Conservation (phyloP, 495 filamentous ascomycete genomes). For the Neurospora tetraspora region DNA sequence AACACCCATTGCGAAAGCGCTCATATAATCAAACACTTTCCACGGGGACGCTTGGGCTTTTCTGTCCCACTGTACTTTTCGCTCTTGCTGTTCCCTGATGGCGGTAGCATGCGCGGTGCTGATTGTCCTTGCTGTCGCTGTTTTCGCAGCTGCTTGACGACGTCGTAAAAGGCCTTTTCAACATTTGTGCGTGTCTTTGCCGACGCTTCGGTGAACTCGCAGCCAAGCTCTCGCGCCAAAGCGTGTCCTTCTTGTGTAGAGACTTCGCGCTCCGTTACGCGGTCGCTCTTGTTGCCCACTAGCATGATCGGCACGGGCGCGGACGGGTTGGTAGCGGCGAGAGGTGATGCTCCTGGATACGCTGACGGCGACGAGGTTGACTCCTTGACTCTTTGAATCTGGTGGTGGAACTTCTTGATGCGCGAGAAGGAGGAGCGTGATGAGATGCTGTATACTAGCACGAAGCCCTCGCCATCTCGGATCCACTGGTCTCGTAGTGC, state of each 20-base stretch:
- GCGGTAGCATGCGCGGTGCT: slow-evolving; percentile 29
- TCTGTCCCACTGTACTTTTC: slow-evolving; percentile 9
- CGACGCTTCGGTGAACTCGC: slow-evolving; percentile 96
- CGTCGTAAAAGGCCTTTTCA: slow-evolving; percentile 97
- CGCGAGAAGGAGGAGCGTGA: slow-evolving; percentile 89
- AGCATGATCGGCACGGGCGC: slow-evolving; percentile 90
- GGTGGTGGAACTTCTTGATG: slow-evolving; percentile 90
- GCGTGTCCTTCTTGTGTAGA: slow-evolving; percentile 93
- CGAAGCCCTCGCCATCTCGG: slow-evolving; percentile 92
- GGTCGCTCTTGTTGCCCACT: slow-evolving; percentile 96
- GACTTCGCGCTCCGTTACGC: slow-evolving; percentile 89
- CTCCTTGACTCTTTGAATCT: slow-evolving; percentile 96
- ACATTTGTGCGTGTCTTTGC: slow-evolving; percentile 99
- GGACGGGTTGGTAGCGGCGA: slow-evolving; percentile 39
- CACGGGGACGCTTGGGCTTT: neutral
- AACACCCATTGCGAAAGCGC: neutral
- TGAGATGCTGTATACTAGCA: slow-evolving; percentile 96
- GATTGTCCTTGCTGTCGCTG: slow-evolving; percentile 72
- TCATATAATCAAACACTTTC: neutral
- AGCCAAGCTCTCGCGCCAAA: slow-evolving; percentile 82
- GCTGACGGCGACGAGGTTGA: slow-evolving; percentile 74
- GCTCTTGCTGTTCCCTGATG: slow-evolving; percentile 22
- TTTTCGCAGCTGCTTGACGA: slow-evolving; percentile 77
- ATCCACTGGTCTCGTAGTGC: slow-evolving; percentile 98
- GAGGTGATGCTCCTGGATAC: slow-evolving; percentile 49